These are phyloP conservation scores for Nitzschia sp. DNA, from an alignment of 108 stramenopile species.

Conservation along the genomic window DNA sequence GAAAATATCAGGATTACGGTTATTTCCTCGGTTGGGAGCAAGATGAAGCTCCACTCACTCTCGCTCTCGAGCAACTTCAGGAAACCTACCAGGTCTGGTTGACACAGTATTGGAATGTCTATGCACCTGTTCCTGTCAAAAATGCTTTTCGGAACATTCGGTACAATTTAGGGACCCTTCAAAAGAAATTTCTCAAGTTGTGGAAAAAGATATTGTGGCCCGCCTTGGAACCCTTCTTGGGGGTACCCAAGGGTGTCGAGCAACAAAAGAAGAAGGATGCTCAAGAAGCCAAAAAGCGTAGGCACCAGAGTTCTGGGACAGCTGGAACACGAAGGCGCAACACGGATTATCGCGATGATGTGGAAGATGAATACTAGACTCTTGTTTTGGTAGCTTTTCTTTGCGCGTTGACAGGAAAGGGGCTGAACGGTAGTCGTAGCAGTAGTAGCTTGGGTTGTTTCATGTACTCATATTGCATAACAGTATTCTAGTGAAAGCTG, in stretches of 20 bases:
- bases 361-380: conserved; percentile 31
- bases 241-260: conserved; percentile 71
- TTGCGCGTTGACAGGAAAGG: no score
- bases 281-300: conserved; percentile 49
- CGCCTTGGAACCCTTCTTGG: conserved; percentile 75
- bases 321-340: conserved; percentile 54
- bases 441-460: no score
- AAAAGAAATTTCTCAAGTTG: conserved; percentile 62
- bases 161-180: conserved; percentile 66
- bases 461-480: no score
- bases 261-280: conserved; percentile 81
- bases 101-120: conserved; percentile 61
- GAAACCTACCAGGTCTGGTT: conserved; percentile 57
- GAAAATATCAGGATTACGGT: conserved; percentile 89
- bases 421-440: no score
- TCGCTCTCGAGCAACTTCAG: conserved; percentile 68
- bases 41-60: conserved; percentile 76
- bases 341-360: conserved; percentile 80
- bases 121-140: conserved; percentile 73
- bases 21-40: conserved; percentile 90
- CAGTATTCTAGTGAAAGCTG: no score
- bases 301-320: conserved; percentile 35
- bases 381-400: no score
- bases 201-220: conserved; percentile 85
- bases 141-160: conserved; percentile 74